Base-by-base conservation (phyloP, 2,329 filamentous ascomycete species). In the Fusarium tricinctum region DNA sequence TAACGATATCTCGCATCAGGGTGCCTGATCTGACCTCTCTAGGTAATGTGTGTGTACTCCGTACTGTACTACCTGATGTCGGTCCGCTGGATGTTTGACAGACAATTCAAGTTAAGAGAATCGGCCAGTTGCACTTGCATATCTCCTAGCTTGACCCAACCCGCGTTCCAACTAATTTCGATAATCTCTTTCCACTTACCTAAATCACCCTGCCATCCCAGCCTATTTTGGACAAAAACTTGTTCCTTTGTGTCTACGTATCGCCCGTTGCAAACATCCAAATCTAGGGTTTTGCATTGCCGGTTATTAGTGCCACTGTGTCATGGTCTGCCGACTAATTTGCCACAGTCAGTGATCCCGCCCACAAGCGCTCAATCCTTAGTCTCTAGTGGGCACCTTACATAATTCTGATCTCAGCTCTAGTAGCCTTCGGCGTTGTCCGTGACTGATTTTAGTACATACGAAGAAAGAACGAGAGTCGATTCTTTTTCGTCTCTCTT, bases 371-470 rank as follows among this genome's bases (percentile, higher is more conserved):
- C 48, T 30, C 35, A 28, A 50, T 43, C 52, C 51, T 52, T 62
- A 19, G 49, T 44, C 47, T 28, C 43, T 42, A 47, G 38, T 23
- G 40, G 22, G 32, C 42, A 48, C 53, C 58, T 69, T 69, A 67
- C 61, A 69, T 69, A 69, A 69, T 69, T 69, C 51, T 67, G 67
- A 67, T 58, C 56, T 54, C 56, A 62, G 58, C 48, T 55, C 60
- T 44, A 32, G 51, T 66, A 66, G 50, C 39, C 50, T 62, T 69
- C 66, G 66, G 66, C 66, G 66, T 69, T 69, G 66, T 69, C 66
- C 66, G 56, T 55, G 39, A 47, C 44, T 54, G 48, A 51, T 43
- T 51, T 53, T 38, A 26, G 26, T 26, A 26, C 8, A 10, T 26
- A 14, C 3, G 26, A 9, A 17, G 40, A 50, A n/a, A n/a, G 8